These are phyloP conservation scores for Mycosphaerella sp. DNA, from an alignment of 2,329 filamentous ascomycete genomes.

Conservation along the genomic window DNA sequence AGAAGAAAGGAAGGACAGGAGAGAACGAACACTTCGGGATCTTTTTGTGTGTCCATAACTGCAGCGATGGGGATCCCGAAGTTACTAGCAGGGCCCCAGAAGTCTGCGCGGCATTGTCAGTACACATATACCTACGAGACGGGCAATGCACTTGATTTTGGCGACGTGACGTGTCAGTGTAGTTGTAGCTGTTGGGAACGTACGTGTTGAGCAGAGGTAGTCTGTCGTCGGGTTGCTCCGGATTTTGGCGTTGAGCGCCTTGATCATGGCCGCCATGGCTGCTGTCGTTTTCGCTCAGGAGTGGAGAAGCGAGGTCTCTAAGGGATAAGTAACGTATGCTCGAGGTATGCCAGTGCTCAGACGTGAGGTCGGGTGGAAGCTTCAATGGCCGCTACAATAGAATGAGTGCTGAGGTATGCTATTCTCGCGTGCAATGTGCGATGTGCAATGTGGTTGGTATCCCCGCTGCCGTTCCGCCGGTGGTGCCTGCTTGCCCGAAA, in stretches of 20 bases:
- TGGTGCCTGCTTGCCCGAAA: not conserved
- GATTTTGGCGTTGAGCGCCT: constrained; percentile 50
- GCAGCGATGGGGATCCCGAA: constrained; percentile 51
- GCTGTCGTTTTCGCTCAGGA: not conserved
- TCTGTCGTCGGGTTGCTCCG: constrained; percentile 45
- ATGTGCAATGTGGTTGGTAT: no score
- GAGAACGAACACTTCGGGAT: constrained; percentile 45
- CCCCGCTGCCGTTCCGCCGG: not conserved
- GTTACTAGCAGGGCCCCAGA: constrained; percentile 45
- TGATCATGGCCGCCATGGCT: constrained; percentile 49
- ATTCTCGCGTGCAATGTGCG: not conserved
- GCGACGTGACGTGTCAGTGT: constrained; percentile 41
- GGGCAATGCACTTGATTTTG: no score
- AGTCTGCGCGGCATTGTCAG: constrained; percentile 36
- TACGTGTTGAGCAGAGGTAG: constrained; percentile 51
- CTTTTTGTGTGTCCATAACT: constrained; percentile 50
- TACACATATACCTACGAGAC: no score
- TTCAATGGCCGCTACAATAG: not conserved
- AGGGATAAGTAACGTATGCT: not conserved
- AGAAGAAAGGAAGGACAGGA: not conserved
- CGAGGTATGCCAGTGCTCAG: not conserved
- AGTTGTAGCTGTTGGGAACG: constrained; percentile 38
- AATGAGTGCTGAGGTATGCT: not conserved
- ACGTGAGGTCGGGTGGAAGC: not conserved
- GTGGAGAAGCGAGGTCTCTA: not conserved